Evolutionary conservation across 2,329 filamentous ascomycete species (phyloP), one percentile per base, ranked within the genome.

Genomic region (Monosporascus sp.): DNA sequence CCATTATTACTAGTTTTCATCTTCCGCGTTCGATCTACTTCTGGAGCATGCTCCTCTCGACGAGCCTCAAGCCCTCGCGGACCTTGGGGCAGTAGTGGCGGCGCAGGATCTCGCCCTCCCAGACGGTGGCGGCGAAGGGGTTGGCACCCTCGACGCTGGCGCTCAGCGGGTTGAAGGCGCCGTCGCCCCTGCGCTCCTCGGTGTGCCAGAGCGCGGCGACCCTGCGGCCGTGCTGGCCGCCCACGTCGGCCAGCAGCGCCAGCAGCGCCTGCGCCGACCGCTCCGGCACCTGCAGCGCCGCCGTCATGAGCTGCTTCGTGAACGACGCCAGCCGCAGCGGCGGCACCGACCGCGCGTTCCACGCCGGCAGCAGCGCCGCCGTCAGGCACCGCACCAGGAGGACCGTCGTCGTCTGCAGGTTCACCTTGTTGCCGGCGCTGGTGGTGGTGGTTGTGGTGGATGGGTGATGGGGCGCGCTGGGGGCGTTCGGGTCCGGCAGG

Each of bases 351-450:
- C 88, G 81, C 63, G 90, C 77, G 70, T 88, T 82, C 72, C 87
- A 83, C 47, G 83, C 75, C 1, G 93, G 90, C 0, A 96, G 78
- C 20, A 99, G 83, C 35, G 92, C 83, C 2, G 88, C 87, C 6
- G 89, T 88, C 6, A 99, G 79, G 50, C 90, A 94, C 58, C 92
- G 88, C 56, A 97, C 81, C 50, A 99, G 83, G 25, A 99, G 85
- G 18, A 97, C 91, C 2, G 92, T 94, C 0, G 92, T 96, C 0
- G 94, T 99, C 66, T 96, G 89, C 52, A 97, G 85, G 73, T 99
- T 97, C 74, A 99, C 85, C 70, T 89, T 94, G 67, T 84, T 85
- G 48, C 49, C 54, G 64, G 75, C 77, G 27, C 74, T 63, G 39
- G 76, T 69, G 43, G 73, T 72, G 48, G 69, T 65, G 51, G 73